Evolutionary conservation across 768 basidiomycete genomes (phyloP).

Genomic region (Gautieria morchelliformis): DNA sequence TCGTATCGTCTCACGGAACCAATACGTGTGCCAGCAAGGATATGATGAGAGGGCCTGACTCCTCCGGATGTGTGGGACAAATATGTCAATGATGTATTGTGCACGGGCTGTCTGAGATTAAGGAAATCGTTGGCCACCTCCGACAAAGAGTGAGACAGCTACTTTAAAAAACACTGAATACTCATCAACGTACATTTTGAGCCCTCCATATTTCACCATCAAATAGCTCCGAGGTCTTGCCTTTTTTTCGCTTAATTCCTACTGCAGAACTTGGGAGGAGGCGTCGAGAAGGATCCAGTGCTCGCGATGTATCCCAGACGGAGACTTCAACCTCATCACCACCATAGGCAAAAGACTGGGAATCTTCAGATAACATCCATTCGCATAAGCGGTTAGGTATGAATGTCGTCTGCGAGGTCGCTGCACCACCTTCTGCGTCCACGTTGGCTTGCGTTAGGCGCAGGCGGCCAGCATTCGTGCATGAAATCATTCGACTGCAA

Average conservation of each 20-base stretch:
- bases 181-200: constrained; percentile 48
- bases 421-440: constrained; percentile 14
- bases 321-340: constrained; percentile 83
- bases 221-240: constrained; percentile 41
- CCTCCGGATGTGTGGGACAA: constrained; percentile 30
- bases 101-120: constrained; percentile 67
- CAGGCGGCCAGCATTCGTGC: constrained; percentile 69
- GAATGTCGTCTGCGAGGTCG: constrained; percentile 22
- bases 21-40: constrained; percentile 63
- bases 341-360: constrained; percentile 62
- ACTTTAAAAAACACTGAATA: background rate
- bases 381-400: constrained; percentile 63
- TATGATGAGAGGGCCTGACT: constrained; percentile 28
- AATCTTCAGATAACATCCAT: constrained; percentile 50
- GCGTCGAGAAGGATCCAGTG: constrained; percentile 28
- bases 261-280: background rate
- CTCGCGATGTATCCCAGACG: constrained; percentile 62
- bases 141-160: background rate
- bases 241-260: constrained; percentile 47
- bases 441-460: constrained; percentile 31
- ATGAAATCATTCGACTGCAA: constrained; percentile 47
- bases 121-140: constrained; percentile 69
- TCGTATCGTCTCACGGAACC: constrained; percentile 76
- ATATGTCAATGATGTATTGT: constrained; percentile 61
- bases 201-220: constrained; percentile 78